A percentile compares a stretch with the other conserved stretches of the same genome.
Conservation (phyloP, 768 basidiomycete species). For the Boletus reticuloceps region DNA sequence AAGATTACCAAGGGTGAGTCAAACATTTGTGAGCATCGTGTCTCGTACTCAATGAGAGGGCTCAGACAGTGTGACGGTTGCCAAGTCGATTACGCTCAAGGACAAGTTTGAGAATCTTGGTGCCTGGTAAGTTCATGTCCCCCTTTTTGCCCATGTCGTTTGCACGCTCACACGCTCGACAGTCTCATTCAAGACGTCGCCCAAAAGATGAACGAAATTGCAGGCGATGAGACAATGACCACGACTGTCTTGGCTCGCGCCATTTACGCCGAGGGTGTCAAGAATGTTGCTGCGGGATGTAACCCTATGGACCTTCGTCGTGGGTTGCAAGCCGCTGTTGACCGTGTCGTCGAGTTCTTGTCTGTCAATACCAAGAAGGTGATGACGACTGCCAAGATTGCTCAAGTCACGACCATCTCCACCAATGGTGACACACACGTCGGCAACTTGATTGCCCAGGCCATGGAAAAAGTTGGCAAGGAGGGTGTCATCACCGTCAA, state of each 20-base stretch:
- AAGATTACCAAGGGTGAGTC: conserved; percentile 92
- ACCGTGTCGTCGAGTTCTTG: conserved; percentile 90
- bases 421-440: conserved; percentile 82
- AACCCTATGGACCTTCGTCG: conserved; percentile 99
- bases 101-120: conserved; percentile 99
- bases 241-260: conserved; percentile 96
- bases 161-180: conserved; percentile 4
- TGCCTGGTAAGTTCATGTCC: conserved; percentile 64
- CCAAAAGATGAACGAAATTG: conserved; percentile 93
- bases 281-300: conserved; percentile 98
- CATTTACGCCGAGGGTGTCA: conserved; percentile 98
- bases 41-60: conserved; percentile 1
- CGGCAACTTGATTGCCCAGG: no score
- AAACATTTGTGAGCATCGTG: not conserved
- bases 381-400: conserved; percentile 96
- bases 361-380: conserved; percentile 87
- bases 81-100: conserved; percentile 85
- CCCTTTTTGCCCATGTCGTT: not conserved
- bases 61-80: conserved; percentile 76
- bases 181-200: conserved; percentile 96
- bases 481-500: conserved; percentile 99
- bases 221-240: conserved; percentile 97
- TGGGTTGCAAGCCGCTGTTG: conserved; percentile 96
- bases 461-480: conserved; percentile 99
- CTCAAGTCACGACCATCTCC: conserved; percentile 95